These are phyloP conservation scores for Venturia effusa DNA, from an alignment of 2,329 filamentous ascomycete species.

Conservation along the genomic window DNA sequence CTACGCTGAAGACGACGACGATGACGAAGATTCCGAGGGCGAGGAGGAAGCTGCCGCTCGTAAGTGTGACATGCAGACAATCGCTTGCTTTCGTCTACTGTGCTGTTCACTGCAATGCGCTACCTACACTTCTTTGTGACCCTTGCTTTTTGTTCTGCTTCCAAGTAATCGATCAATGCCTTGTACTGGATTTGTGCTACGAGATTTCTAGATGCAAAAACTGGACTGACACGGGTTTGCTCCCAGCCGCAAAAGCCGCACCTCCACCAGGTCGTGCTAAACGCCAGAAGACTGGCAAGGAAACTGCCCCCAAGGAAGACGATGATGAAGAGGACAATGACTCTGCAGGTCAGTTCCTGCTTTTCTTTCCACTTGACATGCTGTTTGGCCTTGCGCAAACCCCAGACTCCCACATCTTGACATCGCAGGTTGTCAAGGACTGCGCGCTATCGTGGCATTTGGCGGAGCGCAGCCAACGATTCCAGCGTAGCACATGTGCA, in stretches of 20 bases:
- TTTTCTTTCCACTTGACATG: too few relatives aligned
- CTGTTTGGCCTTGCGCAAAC: too few relatives aligned
- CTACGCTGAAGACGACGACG: constrained; percentile 24
- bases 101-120: not conserved
- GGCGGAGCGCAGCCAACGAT: too few relatives aligned
- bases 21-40: constrained; percentile 17
- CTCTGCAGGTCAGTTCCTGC: constrained; percentile 11
- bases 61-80: constrained; percentile 4
- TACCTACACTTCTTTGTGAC: not conserved
- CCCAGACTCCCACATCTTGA: too few relatives aligned
- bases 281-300: constrained; percentile 22
- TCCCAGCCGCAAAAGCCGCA: constrained; percentile 11
- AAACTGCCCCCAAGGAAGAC: constrained; percentile 6
- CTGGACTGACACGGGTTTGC: not conserved
- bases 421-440: too few relatives aligned
- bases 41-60: constrained; percentile 23
- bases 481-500: too few relatives aligned
- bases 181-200: not conserved
- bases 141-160: not conserved
- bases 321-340: constrained; percentile 15
- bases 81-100: not conserved
- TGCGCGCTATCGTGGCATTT: too few relatives aligned
- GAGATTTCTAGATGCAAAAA: not conserved
- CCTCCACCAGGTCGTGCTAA: constrained; percentile 22
- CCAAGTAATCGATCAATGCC: not conserved